Evolutionary conservation across 306 rosid species (phyloP), one percentile per base, ranked within the genome.

Genomic region (Luffa aegyptiaca): DNA sequence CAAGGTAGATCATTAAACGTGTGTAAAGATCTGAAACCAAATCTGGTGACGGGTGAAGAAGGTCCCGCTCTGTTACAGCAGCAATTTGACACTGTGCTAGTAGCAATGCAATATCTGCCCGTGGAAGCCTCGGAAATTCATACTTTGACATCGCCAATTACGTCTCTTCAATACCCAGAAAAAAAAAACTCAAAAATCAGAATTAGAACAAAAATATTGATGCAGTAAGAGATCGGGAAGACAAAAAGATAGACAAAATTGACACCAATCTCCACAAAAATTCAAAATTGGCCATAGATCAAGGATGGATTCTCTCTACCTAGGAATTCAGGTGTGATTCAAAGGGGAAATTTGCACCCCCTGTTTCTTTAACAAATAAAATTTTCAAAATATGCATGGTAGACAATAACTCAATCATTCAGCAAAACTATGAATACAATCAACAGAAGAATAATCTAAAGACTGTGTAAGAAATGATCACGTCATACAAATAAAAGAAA

Each of bases 91-190:
- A 69, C 3, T 92, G 83, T 55, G 62, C 78, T 21, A 90, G 68
- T 31, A 85, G 57, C 12, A 79, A 65, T 0, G 62, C 79, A 2
- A 94, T 88, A 44, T 94, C 96, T 1, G 80, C 10, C 26, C 92
- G 89, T 33, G 83, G 49, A 0, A 94, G 87, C 85, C 83, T 83
- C 10, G 91, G 96, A 71, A 87, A 90, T 51, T 86, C 91, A 88
- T 70, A 92, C 85, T 89, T 92, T 16, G 98, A 92, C 91, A 85
- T 85, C 5, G 6, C 36, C 66, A 17, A 17, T 44, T 20, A 39
- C 16, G 52, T 21, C 49, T 10, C n/a, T 70, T 66, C 74, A 41
- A 39, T 39, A n/a, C 45, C 71, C 13, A 17, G 10, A 42, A 0
- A 10, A 0, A 10, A 8, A 35, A 63, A 33, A 11, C 12, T 33